Base-by-base conservation (phyloP, 108 stramenopile genomes). In the Fragilaria crotonensis region DNA sequence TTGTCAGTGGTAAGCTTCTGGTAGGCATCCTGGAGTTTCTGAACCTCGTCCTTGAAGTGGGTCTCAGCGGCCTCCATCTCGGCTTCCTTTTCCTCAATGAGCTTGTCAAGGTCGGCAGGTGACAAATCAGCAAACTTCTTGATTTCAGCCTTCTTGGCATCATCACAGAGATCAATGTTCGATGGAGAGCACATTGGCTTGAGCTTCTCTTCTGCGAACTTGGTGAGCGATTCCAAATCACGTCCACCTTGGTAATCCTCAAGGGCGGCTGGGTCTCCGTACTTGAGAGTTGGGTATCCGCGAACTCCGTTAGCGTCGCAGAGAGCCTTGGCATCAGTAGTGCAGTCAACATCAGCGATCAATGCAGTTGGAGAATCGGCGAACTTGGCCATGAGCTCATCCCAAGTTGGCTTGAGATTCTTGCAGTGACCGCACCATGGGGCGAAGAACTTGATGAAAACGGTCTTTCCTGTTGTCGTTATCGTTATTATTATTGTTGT, bases 261-360 rank as follows among this genome's bases (percentile, higher is more conserved):
- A 2, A 77, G 68, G 27, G 61, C 65, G 7, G 50, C 46, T 0
- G 85, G 75, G 55, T 90, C 80, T 5, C 88, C 88, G 59, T 76
- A 85, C 50, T 80, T 83, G 44, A 93, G 53, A 0, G 94, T 93
- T 4, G 94, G 94, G 62, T 77, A 93, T 30, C 89, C 89, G 11
- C 66, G 59, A 22, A 95, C 70, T 19, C 91, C 93, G 51, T 89
- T 74, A 2, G 59, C 66, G 20, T 84, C 63, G 51, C 87, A 93
- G 36, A 96, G 71, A 1, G 68, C 70, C 56, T 80, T 66, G 58
- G 77, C 80, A 25, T 89, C 84, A 52, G 66, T 71, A 19, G 85
- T 90, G 55, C 90, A 93, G 83, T 93, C 93, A 17, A 93, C 90
- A 48, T 95, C 90, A 48, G 78, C 90, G 54, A 97, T 54, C 22